phyloP scores from a whole-genome alignment of 2,329 filamentous ascomycete species.

The Zalaria obscura region DNA sequence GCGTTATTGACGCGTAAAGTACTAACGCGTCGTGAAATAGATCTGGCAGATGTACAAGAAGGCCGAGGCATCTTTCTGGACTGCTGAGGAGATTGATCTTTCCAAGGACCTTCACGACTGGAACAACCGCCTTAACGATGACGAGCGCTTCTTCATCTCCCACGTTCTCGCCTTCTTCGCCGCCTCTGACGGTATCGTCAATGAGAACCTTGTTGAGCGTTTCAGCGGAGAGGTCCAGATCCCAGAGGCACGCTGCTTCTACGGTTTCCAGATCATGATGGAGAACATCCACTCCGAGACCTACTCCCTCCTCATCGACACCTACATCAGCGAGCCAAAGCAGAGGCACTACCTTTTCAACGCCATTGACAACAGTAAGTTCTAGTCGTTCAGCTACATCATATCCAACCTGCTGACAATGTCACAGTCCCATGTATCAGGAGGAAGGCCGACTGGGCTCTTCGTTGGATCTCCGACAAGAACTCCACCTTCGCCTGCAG shows the following conservation, averaged over 20 bases:
- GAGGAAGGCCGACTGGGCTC: constrained; percentile 97
- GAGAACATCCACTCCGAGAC: constrained; percentile 99
- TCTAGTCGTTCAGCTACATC: constrained; percentile 5
- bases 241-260: constrained; percentile 97
- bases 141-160: constrained; percentile 96
- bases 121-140: constrained; percentile 94
- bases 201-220: constrained; percentile 96
- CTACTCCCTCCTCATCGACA: constrained; percentile 97
- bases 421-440: constrained; percentile 79
- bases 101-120: constrained; percentile 99
- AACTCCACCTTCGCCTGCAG: constrained; percentile 91
- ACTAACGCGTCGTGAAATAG: constrained; percentile 38
- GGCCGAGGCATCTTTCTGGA: constrained; percentile 99
- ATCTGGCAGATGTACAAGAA: constrained; percentile 99
- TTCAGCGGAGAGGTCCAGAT: constrained; percentile 96
- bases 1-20: constrained; percentile 50
- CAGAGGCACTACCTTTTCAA: constrained; percentile 95
- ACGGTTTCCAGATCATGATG: constrained; percentile 99
- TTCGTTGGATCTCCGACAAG: constrained; percentile 87
- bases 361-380: constrained; percentile 89
- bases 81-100: constrained; percentile 95
- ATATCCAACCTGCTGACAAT: constrained; percentile 6
- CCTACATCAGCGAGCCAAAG: constrained; percentile 95
- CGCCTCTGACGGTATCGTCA: constrained; percentile 96
- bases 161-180: constrained; percentile 99